Evolutionary conservation across 306 rosid genomes (phyloP).

Genomic region (Macrotyloma uniflorum): DNA sequence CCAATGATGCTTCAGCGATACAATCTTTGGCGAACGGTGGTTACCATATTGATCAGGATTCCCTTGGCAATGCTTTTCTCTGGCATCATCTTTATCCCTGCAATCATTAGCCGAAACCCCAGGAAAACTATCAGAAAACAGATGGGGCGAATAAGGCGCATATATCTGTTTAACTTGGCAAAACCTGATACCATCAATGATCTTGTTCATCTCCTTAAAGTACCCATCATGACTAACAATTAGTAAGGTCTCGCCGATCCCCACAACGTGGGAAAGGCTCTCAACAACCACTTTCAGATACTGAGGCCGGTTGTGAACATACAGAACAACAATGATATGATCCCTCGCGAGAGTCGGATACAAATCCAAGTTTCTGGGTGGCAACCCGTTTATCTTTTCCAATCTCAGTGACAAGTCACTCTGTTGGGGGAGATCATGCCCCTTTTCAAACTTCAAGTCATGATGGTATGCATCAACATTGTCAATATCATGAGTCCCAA

Average conservation of each 20-base stretch:
- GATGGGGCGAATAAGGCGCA: conserved; percentile 90
- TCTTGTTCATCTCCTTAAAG: conserved; percentile 82
- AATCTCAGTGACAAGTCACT: conserved; percentile 64
- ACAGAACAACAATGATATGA: conserved; percentile 74
- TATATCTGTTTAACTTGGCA: conserved; percentile 92
- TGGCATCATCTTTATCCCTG: conserved; percentile 58
- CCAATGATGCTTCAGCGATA: conserved; percentile 98
- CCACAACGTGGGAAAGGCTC: conserved; percentile 77
- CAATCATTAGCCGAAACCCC: conserved; percentile 78
- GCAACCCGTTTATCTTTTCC: conserved; percentile 65
- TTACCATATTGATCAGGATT: conserved; percentile 91
- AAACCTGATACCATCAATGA: conserved; percentile 67
- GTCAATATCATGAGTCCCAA: conserved; percentile 19
- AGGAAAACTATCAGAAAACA: conserved; percentile 72
- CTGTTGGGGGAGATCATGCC: conserved; percentile 62
- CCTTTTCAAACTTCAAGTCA: conserved; percentile 34
- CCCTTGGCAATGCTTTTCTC: conserved; percentile 58
- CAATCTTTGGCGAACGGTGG: conserved; percentile 84
- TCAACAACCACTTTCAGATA: conserved; percentile 77
- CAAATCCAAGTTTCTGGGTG: conserved; percentile 82
- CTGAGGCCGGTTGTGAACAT: conserved; percentile 91
- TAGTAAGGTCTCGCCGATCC: conserved; percentile 83
- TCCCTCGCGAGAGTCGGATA: conserved; percentile 69
- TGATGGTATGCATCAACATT: conserved; percentile 41
- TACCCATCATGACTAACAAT: conserved; percentile 94